Evolutionary conservation across 352 stramenopile genomes (phyloP).

Genomic region (Aphanomyces astaci): DNA sequence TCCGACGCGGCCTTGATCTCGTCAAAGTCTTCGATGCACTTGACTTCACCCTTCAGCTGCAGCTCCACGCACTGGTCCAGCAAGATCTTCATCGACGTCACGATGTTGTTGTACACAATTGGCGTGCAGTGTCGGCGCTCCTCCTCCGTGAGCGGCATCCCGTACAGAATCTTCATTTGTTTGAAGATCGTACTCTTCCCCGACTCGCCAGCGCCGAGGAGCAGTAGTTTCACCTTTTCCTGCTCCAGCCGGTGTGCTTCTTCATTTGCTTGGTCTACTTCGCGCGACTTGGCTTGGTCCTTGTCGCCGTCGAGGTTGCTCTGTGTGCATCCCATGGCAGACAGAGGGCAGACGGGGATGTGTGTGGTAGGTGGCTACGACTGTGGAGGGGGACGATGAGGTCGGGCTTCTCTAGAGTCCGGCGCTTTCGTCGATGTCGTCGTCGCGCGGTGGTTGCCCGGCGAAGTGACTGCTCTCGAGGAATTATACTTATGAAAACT

Average conservation of each 20-base stretch:
- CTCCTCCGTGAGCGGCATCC: slow-evolving; percentile 72
- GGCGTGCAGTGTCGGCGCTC: slow-evolving; percentile 81
- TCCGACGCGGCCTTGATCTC: slow-evolving; percentile 73
- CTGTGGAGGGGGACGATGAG: background rate
- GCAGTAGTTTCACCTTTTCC: slow-evolving; percentile 93
- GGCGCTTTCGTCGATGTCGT: background rate
- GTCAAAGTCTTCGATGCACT: slow-evolving; percentile 68
- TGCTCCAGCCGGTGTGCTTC: slow-evolving; percentile 68
- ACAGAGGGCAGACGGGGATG: background rate
- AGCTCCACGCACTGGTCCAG: slow-evolving; percentile 80
- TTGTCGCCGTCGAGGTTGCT: slow-evolving; percentile 33
- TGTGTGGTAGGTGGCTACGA: background rate
- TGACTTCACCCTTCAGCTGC: slow-evolving; percentile 70
- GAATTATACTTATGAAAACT: slow-evolving; percentile 24
- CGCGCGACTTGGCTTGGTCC: slow-evolving; percentile 51
- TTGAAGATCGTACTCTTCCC: slow-evolving; percentile 94
- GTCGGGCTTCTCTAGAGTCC: background rate
- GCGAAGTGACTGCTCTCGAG: slow-evolving; percentile 14
- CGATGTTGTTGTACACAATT: slow-evolving; percentile 88
- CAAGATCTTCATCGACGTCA: slow-evolving; percentile 88
- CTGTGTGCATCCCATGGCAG: slow-evolving; percentile 7
- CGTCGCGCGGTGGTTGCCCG: background rate
- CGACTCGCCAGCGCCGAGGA: slow-evolving; percentile 91
- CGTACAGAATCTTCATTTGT: slow-evolving; percentile 89
- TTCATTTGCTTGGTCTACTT: slow-evolving; percentile 73